These are phyloP conservation scores for Pavlovales sp. DNA, from an alignment of 208 protist species.

Conservation along the genomic window DNA sequence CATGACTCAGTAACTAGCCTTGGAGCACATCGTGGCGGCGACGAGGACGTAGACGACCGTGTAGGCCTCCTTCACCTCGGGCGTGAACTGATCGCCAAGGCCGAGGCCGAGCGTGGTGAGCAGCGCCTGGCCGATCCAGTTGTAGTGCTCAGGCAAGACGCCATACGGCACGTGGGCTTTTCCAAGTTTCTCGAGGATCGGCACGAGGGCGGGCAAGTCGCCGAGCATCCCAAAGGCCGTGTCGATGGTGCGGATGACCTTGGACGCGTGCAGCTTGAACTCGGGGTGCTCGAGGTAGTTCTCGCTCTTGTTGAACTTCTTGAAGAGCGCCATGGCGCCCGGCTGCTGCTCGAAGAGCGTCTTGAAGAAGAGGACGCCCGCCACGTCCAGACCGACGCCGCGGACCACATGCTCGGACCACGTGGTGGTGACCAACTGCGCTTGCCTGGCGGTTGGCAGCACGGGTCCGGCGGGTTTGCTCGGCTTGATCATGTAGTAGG, in stretches of 20 bases:
- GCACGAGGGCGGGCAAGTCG: neutral
- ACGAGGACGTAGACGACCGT: neutral
- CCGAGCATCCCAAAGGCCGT: neutral
- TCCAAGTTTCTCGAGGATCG: neutral
- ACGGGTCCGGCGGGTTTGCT: no score
- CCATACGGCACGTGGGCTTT: neutral
- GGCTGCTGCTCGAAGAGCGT: neutral
- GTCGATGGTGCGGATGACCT: neutral
- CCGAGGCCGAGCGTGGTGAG: neutral
- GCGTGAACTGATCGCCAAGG: neutral
- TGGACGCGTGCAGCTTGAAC: neutral
- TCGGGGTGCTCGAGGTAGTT: neutral
- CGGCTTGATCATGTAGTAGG: no score
- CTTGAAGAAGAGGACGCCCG: conserved; percentile 5
- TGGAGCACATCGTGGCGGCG: neutral
- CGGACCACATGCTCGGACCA: no score
- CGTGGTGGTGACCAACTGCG: no score
- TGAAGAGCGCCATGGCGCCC: neutral
- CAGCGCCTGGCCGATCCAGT: neutral
- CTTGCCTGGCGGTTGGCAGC: no score
- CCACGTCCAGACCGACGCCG: neutral
- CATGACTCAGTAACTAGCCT: no score
- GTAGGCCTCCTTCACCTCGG: neutral
- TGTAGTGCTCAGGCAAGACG: neutral
- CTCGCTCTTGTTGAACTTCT: neutral